Evolutionary conservation across 73 alveolate genomes (phyloP).

Genomic region (Symbiodinium pilosum): DNA sequence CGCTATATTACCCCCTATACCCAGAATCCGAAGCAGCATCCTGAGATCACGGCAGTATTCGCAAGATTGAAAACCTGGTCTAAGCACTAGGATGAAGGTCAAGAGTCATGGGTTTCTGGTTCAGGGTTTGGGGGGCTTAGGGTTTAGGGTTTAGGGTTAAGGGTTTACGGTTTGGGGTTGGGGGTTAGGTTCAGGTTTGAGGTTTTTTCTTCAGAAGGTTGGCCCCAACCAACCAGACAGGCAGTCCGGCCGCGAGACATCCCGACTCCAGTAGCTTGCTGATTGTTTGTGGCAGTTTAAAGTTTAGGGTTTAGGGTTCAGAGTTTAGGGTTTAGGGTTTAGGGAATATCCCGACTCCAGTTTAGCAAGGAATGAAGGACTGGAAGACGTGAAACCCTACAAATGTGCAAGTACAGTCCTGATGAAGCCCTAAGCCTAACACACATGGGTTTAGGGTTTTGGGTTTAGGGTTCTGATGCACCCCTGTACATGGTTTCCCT

Average conservation of each 20-base stretch:
- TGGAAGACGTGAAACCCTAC: too few species aligned
- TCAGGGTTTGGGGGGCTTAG: too few species aligned
- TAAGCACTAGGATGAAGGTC: not conserved
- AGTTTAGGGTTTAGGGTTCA: not conserved
- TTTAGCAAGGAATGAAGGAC: not conserved
- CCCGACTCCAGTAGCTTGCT: not conserved
- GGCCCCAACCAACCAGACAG: too few species aligned
- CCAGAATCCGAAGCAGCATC: too few species aligned
- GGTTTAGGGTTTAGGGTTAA: not conserved
- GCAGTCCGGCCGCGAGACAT: too few species aligned
- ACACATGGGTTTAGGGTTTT: too few species aligned
- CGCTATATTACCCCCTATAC: too few species aligned
- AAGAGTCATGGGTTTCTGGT: not conserved
- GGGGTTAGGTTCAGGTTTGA: not conserved
- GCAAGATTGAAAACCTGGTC: slow-evolving; percentile 11
- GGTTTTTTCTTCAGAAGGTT: not conserved
- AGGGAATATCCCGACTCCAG: not conserved
- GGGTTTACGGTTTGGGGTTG: not conserved
- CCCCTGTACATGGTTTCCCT: too few species aligned
- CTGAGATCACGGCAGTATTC: not conserved
- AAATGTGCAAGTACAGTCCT: too few species aligned
- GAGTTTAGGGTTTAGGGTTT: not conserved
- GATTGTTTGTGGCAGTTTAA: not conserved
- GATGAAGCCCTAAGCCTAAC: too few species aligned
- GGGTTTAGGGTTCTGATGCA: too few species aligned